Conservation (phyloP, 345 rosid species). For the Eucalyptus erythrocorys region DNA sequence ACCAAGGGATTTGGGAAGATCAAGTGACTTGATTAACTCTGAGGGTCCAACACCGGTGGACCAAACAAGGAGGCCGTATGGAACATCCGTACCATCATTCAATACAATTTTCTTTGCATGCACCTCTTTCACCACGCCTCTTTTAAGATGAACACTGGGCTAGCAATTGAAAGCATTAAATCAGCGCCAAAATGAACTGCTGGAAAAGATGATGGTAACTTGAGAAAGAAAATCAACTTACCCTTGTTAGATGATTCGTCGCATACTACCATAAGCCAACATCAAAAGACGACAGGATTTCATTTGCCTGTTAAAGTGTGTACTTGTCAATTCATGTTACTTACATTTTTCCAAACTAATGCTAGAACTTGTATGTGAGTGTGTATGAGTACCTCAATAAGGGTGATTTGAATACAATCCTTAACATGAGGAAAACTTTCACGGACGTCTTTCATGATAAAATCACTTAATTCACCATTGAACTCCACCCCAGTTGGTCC, state of each 20-base stretch:
- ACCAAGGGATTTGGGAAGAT: slow-evolving; percentile 49
- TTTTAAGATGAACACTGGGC: slow-evolving; percentile 39
- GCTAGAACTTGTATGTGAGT: too few relatives aligned
- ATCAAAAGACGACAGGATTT: slow-evolving; percentile 75
- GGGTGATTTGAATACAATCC: slow-evolving; percentile 71
- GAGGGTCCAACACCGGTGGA: slow-evolving; percentile 96
- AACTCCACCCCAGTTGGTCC: slow-evolving; percentile 96
- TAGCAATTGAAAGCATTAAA: not conserved
- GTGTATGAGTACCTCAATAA: slow-evolving; percentile 88
- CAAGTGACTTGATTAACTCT: slow-evolving; percentile 38
- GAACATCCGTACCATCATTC: slow-evolving; percentile 56
- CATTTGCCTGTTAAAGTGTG: slow-evolving; percentile 53
- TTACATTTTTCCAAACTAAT: too few relatives aligned
- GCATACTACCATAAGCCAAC: slow-evolving; percentile 57
- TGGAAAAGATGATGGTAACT: not conserved
- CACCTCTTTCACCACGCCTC: slow-evolving; percentile 58
- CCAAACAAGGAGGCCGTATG: slow-evolving; percentile 89
- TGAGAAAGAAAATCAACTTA: not conserved
- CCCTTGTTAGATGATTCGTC: slow-evolving; percentile 53
- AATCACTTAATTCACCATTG: slow-evolving; percentile 89
- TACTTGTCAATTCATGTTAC: not conserved
- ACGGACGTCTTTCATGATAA: slow-evolving; percentile 76
- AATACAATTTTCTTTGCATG: slow-evolving; percentile 36
- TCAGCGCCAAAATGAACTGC: not conserved
- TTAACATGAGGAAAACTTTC: slow-evolving; percentile 63